phyloP scores from a whole-genome alignment of 768 basidiomycete species.

The Rhizopogon vinicolor region DNA sequence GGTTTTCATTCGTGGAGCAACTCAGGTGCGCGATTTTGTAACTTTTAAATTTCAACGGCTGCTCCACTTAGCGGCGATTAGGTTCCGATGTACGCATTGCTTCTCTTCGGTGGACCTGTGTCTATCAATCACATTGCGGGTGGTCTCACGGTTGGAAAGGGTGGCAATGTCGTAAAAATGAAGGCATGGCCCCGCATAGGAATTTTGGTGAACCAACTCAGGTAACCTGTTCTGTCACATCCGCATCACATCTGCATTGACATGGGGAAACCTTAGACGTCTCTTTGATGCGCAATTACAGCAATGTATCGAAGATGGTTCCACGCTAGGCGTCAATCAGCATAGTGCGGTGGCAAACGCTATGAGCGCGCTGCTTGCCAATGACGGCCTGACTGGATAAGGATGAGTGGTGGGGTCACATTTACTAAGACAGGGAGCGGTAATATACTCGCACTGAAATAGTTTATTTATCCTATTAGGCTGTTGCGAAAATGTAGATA shows the following conservation, averaged over 20 bases:
- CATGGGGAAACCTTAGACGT: constrained; percentile 35
- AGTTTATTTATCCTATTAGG: not conserved
- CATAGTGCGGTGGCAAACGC: constrained; percentile 51
- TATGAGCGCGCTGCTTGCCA: constrained; percentile 34
- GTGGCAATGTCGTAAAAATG: constrained; percentile 53
- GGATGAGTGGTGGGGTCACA: too few species aligned
- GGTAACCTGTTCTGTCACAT: constrained; percentile 39
- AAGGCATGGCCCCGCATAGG: constrained; percentile 89
- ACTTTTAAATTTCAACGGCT: not conserved
- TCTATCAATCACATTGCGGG: constrained; percentile 76
- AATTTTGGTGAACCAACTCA: constrained; percentile 79
- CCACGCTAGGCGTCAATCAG: constrained; percentile 37
- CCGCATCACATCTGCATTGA: not conserved
- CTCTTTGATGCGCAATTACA: constrained; percentile 67
- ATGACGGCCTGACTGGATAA: constrained; percentile 27
- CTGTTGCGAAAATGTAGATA: not conserved
- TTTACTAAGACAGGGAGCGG: too few species aligned
- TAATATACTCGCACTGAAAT: too few species aligned
- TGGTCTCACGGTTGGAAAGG: constrained; percentile 61
- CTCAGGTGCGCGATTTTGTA: constrained; percentile 53
- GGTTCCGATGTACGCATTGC: constrained; percentile 84
- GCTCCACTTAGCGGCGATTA: constrained; percentile 20
- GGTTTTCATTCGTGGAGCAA: constrained; percentile 81
- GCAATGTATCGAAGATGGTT: constrained; percentile 61
- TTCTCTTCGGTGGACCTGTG: constrained; percentile 82